Base-by-base conservation (phyloP, 1,284 basidiomycete species). In the Ganoderma multipileum region DNA sequence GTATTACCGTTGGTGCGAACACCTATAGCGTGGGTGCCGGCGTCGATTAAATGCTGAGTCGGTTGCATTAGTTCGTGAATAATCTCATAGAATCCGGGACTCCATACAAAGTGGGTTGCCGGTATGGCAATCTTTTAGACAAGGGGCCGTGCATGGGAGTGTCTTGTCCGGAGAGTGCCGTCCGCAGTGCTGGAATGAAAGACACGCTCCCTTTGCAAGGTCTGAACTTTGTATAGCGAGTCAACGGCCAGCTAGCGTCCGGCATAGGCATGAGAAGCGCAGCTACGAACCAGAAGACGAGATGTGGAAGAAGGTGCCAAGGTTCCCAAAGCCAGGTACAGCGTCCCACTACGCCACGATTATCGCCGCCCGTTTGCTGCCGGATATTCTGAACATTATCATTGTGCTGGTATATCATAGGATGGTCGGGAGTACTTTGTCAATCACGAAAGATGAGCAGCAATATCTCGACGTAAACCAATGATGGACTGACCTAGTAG, bases 41-140 rank as follows among this genome's bases (percentile, higher is more conserved):
- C 14, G 50, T 38, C n/a, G 18, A 41, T 20, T 33, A 28, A 42
- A 36, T 59, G 59, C 30, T 28, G 36, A 11, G 12, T 65, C 61
- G 57, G 64, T 20, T 9, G 39, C 50, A 68, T 64, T 68, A 55
- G 50, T 18, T 42, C 42, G 50, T 38, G 28, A 28, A 44, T 42
- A 33, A 47, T 65, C 54, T 26, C 63, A 60, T 59, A 7, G 6
- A 26, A 38, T 11, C 71, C 65, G 71, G 68, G 50, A 50, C 8
- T 42, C 30, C 61, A 33, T 55, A 50, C 41, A 33, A 44, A n/a
- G 26, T 63, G 28, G 28, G 36, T 59, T 67, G 60, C 71, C 65
- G 71, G 63, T 50, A 63, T 60, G 41, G 67, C 63, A 68, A 68
- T 28, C n/a, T 65, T 68, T 67, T 67, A 68, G 67, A 68, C 67